Percentiles rank a stretch among this genome's conserved stretches.
These are phyloP conservation scores for Triticum timopheevii DNA, from an alignment of 176 grass and related monocot species.

Conservation along the genomic window DNA sequence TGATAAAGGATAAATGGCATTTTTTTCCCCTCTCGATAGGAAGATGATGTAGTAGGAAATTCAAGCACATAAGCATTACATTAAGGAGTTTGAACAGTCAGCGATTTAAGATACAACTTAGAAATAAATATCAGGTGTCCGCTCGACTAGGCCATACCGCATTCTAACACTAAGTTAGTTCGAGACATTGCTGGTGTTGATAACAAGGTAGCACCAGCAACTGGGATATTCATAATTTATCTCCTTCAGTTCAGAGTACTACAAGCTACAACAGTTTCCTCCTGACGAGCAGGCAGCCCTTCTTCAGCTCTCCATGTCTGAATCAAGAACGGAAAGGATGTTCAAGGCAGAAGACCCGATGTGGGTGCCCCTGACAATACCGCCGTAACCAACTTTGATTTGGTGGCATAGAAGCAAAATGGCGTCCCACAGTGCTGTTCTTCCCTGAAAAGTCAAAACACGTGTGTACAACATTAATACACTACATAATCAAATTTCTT, in stretches of 20 bases:
- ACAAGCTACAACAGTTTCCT: constrained; percentile 8
- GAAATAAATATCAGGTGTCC: constrained; percentile 1
- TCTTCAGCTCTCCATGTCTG: constrained; percentile 59
- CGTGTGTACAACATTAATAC: neutral
- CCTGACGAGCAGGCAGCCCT: neutral
- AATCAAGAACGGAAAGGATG: constrained; percentile 73
- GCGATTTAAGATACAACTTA: constrained; percentile 25
- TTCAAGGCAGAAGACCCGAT: constrained; percentile 80
- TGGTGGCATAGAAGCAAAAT: constrained; percentile 94
- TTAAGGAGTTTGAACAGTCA: constrained; percentile 3
- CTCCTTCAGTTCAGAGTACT: neutral
- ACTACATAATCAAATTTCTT: neutral
- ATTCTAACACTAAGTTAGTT: constrained; percentile 31
- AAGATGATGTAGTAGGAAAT: neutral
- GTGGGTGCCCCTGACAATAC: constrained; percentile 85
- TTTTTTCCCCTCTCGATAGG: no score
- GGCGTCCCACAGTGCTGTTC: constrained; percentile 94
- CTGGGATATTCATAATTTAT: neutral
- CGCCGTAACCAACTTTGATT: constrained; percentile 72
- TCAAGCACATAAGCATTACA: neutral
- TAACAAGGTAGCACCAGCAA: constrained; percentile 14
- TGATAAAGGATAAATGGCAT: no score
- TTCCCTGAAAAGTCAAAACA: constrained; percentile 63
- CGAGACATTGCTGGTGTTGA: neutral
- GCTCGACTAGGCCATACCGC: neutral